A percentile compares a stretch with the other conserved stretches of the same genome.
phyloP scores from a whole-genome alignment of 78 protist species.

The Emiliania huxleyi region DNA sequence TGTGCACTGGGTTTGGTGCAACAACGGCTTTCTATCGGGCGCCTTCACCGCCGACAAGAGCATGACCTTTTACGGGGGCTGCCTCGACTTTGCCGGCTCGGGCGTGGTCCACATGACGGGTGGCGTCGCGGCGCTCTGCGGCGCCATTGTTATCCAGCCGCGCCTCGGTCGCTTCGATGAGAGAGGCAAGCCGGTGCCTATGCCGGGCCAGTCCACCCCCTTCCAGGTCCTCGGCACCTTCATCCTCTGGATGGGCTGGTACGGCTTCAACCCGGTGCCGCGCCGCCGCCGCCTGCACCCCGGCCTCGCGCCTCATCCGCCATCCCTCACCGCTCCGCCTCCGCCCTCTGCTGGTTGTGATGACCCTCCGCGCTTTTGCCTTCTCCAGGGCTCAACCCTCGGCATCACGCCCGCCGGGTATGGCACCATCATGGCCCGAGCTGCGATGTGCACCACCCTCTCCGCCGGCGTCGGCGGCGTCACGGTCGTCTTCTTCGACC shows the following conservation, averaged over 20 bases:
- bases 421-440: not conserved
- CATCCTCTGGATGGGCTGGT: slow-evolving; percentile 63
- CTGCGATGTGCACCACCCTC: slow-evolving; percentile 37
- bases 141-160: slow-evolving; percentile 40
- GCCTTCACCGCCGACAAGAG: not conserved
- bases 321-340: no score
- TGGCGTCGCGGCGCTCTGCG: slow-evolving; percentile 42
- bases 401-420: slow-evolving; percentile 25
- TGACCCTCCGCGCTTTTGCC: no score
- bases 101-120: slow-evolving; percentile 70
- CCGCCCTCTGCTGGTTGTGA: no score
- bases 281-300: no score
- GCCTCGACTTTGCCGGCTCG: slow-evolving; percentile 45
- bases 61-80: not conserved
- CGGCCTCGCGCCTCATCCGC: no score
- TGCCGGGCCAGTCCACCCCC: slow-evolving; percentile 11
- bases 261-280: not conserved
- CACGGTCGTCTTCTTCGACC: slow-evolving; percentile 33
- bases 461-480: slow-evolving; percentile 56
- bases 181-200: not conserved
- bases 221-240: slow-evolving; percentile 47
- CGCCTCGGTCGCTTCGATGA: slow-evolving; percentile 30
- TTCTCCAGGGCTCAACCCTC: slow-evolving; percentile 4
- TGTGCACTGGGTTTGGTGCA: slow-evolving; percentile 57
- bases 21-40: not conserved